A percentile compares a stretch with the other conserved stretches of the same genome.
Conservation (phyloP, 2,329 filamentous ascomycete genomes). For the Neoscytalidium dimidiatum region DNA sequence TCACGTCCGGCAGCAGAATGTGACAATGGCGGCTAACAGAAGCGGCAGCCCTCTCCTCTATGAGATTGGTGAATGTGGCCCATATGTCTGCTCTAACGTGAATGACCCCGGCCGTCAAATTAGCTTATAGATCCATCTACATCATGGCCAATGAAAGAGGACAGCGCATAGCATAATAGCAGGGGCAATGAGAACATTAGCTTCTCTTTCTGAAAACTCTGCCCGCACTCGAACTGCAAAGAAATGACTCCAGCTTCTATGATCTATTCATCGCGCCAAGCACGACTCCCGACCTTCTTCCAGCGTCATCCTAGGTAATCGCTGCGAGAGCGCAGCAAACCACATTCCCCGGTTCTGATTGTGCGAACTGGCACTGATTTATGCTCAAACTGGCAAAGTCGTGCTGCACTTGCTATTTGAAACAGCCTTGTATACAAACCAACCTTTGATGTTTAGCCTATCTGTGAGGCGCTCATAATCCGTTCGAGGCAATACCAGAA, state of each 20-base stretch:
- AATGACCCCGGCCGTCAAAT: too few relatives aligned
- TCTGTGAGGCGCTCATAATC: background rate
- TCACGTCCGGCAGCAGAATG: too few relatives aligned
- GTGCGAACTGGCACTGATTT: background rate
- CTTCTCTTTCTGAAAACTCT: background rate
- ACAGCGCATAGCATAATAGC: too few relatives aligned
- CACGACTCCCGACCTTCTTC: background rate
- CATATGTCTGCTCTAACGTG: too few relatives aligned
- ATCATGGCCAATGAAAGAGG: too few relatives aligned
- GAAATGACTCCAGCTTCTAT: background rate
- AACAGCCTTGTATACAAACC: background rate
- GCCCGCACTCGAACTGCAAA: background rate
- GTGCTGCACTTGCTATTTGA: background rate
- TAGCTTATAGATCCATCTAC: too few relatives aligned
- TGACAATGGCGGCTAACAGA: too few relatives aligned
- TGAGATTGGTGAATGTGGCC: too few relatives aligned
- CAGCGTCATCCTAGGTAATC: background rate
- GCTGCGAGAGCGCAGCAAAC: background rate
- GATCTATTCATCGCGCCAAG: background rate
- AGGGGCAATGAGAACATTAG: background rate
- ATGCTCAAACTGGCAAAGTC: background rate
- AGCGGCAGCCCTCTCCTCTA: too few relatives aligned
- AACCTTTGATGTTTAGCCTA: conserved; percentile 4
- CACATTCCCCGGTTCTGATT: background rate
- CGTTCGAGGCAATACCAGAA: background rate